Conservation (phyloP, 192 early-diverging fungal species). For the Mortierella antarctica region DNA sequence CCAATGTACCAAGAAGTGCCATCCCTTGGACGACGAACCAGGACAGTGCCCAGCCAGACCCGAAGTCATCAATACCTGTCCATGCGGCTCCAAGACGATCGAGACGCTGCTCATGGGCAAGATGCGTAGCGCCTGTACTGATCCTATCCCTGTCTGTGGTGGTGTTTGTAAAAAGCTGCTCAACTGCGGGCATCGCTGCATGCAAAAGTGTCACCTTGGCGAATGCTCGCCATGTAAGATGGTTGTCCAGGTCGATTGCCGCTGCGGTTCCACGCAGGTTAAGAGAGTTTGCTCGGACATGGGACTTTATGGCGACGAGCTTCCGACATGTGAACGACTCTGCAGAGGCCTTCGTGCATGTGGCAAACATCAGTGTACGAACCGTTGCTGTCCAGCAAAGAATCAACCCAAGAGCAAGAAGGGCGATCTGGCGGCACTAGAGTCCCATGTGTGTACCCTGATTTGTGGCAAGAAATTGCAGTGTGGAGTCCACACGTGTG, state of each 20-base stretch:
- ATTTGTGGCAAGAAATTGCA: conserved; percentile 78
- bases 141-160: conserved; percentile 71
- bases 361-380: conserved; percentile 77
- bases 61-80: conserved; percentile 57
- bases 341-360: conserved; percentile 72
- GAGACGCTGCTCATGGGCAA: conserved; percentile 38
- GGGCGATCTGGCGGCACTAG: conserved; percentile 45
- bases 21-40: conserved; percentile 54
- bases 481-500: conserved; percentile 87
- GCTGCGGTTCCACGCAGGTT: conserved; percentile 67
- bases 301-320: conserved; percentile 54
- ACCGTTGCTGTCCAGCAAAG: conserved; percentile 71
- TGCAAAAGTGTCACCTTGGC: conserved; percentile 69
- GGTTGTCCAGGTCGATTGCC: conserved; percentile 64
- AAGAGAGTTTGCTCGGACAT: conserved; percentile 60
- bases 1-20: conserved; percentile 62
- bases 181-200: conserved; percentile 72
- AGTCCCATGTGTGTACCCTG: conserved; percentile 72
- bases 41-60: conserved; percentile 67
- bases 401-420: conserved; percentile 43
- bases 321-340: conserved; percentile 68
- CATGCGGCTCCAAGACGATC: conserved; percentile 60
- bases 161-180: conserved; percentile 67
- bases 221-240: conserved; percentile 71
- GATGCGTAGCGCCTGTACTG: conserved; percentile 56